Conservation (phyloP, 345 rosid species). For the Syzygium jambos region DNA sequence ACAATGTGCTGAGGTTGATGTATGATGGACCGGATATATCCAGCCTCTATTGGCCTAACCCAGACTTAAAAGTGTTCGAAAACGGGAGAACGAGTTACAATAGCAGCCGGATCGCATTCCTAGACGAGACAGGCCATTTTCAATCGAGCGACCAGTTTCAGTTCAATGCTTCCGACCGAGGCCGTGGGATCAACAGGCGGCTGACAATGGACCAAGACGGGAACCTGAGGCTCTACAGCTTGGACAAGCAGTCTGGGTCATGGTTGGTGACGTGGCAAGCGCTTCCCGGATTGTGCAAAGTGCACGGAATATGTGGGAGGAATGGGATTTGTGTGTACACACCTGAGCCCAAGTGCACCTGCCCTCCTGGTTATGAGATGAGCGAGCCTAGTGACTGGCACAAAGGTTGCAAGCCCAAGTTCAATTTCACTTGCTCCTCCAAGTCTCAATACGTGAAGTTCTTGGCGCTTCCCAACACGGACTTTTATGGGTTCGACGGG, state of each 20-base stretch:
- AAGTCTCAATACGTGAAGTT: slow-evolving; percentile 4
- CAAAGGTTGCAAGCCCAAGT: slow-evolving; percentile 33
- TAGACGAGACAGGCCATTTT: slow-evolving; percentile 26
- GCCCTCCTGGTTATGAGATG: slow-evolving; percentile 29
- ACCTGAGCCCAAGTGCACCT: slow-evolving; percentile 21
- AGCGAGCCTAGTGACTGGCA: slow-evolving; percentile 16
- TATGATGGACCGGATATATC: slow-evolving; percentile 29
- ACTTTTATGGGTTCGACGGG: slow-evolving; percentile 28
- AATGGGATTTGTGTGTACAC: slow-evolving; percentile 28
- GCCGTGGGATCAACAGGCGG: slow-evolving; percentile 24
- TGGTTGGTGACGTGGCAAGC: slow-evolving; percentile 33
- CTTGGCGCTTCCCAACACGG: slow-evolving; percentile 9
- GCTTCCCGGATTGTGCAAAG: slow-evolving; percentile 13
- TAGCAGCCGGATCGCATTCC: slow-evolving; percentile 18
- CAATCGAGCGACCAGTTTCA: slow-evolving; percentile 23
- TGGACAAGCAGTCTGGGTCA: slow-evolving; percentile 4
- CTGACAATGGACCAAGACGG: slow-evolving; percentile 31
- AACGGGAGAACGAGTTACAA: slow-evolving; percentile 27
- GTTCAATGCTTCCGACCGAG: slow-evolving; percentile 23
- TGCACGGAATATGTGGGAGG: slow-evolving; percentile 35
- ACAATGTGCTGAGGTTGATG: slow-evolving; percentile 28
- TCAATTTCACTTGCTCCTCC: slow-evolving; percentile 17
- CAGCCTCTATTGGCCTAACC: slow-evolving; percentile 35
- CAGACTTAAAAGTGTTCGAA: neutral
- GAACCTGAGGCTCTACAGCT: slow-evolving; percentile 35